Conservation (phyloP, 768 basidiomycete genomes). For the Psilocybe subaeruginosa region DNA sequence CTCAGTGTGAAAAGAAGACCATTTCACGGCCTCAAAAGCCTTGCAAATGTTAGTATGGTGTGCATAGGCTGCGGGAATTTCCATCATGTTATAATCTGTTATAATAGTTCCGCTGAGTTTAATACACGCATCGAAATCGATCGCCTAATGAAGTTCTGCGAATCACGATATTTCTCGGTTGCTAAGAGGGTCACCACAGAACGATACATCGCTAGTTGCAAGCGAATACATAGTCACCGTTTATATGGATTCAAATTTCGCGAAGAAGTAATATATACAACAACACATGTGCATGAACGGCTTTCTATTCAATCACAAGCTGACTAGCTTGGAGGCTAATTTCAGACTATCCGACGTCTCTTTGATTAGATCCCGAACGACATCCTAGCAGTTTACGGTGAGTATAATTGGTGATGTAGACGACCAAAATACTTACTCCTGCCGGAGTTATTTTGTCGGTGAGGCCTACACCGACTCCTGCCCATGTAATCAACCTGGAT, state of each 20-base stretch:
- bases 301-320: neutral
- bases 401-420: too few relatives aligned
- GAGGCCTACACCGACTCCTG: conserved; percentile 44
- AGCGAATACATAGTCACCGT: too few relatives aligned
- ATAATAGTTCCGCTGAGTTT: neutral
- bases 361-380: neutral
- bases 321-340: neutral
- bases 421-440: conserved; percentile 19
- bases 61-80: too few relatives aligned
- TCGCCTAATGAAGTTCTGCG: neutral
- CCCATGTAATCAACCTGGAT: conserved; percentile 40
- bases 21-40: neutral
- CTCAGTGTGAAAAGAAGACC: neutral
- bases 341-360: neutral
- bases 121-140: neutral
- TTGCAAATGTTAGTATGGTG: neutral
- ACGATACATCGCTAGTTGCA: too few relatives aligned
- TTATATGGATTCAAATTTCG: too few relatives aligned
- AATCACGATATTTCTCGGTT: neutral
- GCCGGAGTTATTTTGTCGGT: conserved; percentile 34
- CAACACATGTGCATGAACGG: too few relatives aligned
- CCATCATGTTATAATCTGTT: neutral
- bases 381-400: neutral
- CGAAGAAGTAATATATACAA: too few relatives aligned
- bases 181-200: neutral